Percentiles rank a stretch among this genome's conserved stretches.
phyloP scores from a whole-genome alignment of 1,284 basidiomycete species.

The Dichomitus squalens region DNA sequence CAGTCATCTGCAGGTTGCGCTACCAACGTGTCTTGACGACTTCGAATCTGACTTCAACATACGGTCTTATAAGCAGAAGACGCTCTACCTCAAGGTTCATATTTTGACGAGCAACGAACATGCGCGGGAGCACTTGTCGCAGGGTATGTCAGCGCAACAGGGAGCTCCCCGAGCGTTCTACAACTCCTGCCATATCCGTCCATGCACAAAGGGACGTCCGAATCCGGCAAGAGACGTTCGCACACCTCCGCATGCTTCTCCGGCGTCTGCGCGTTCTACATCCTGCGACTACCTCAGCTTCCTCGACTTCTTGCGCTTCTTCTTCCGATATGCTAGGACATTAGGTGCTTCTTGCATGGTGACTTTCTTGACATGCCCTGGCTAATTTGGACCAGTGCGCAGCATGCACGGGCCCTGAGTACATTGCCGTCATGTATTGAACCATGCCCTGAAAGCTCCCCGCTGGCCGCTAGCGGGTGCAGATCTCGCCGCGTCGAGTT shows the following conservation, averaged over 20 bases:
- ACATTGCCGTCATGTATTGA: too few species aligned
- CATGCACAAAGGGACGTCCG: background rate
- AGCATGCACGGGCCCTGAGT: too few species aligned
- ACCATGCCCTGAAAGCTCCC: background rate
- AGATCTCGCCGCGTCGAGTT: background rate
- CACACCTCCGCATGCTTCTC: background rate
- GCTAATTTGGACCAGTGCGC: background rate
- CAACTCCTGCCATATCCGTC: background rate
- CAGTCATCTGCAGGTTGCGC: too few species aligned
- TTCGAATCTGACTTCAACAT: too few species aligned
- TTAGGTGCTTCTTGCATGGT: too few species aligned
- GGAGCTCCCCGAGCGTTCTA: background rate
- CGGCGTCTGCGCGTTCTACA: background rate
- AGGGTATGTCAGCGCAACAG: background rate
- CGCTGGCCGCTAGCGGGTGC: background rate
- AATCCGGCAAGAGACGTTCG: background rate
- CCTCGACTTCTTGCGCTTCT: too few species aligned
- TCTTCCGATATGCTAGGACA: too few species aligned
- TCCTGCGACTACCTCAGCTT: too few species aligned
- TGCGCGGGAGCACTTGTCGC: background rate
- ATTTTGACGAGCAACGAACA: background rate
- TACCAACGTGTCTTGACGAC: too few species aligned
- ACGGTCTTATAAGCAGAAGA: too few species aligned
- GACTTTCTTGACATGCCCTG: background rate
- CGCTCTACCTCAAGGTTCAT: background rate